Conservation (phyloP, 2,329 filamentous ascomycete species). For the Paramyrothecium sp. region DNA sequence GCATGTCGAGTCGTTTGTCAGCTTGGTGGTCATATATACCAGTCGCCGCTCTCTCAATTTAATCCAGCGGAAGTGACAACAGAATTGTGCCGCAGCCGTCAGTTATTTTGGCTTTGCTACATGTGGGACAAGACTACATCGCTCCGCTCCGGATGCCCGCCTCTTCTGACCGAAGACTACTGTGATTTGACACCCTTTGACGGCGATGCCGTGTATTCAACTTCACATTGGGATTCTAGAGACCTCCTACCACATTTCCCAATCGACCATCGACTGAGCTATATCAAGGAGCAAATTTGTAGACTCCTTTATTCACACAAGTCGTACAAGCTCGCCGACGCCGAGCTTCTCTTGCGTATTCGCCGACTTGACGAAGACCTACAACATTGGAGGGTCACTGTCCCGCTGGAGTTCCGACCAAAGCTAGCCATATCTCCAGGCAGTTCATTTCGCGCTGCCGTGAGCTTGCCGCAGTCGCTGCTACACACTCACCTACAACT, state of each 20-base stretch:
- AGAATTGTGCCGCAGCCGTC: too few relatives aligned
- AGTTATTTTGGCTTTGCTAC: slow-evolving; percentile 24
- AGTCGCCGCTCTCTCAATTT: too few relatives aligned
- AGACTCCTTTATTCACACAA: slow-evolving; percentile 16
- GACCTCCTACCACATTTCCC: neutral
- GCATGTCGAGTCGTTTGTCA: too few relatives aligned
- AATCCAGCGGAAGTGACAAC: too few relatives aligned
- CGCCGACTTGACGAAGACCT: slow-evolving; percentile 27
- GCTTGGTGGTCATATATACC: too few relatives aligned
- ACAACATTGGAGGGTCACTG: slow-evolving; percentile 26
- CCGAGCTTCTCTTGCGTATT: slow-evolving; percentile 20
- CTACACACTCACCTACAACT: too few relatives aligned
- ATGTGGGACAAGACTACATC: slow-evolving; percentile 22
- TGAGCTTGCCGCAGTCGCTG: too few relatives aligned
- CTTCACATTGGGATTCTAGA: too few relatives aligned
- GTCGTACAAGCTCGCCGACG: slow-evolving; percentile 16
- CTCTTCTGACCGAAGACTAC: slow-evolving; percentile 38
- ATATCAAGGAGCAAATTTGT: slow-evolving; percentile 18
- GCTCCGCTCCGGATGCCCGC: slow-evolving; percentile 17
- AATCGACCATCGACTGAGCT: slow-evolving; percentile 7
- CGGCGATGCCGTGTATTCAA: slow-evolving; percentile 1
- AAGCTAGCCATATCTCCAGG: too few relatives aligned
- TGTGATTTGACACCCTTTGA: slow-evolving; percentile 48
- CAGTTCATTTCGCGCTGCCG: too few relatives aligned
- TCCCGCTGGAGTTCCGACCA: slow-evolving; percentile 12